These are phyloP conservation scores for Ganoderma meredithae DNA, from an alignment of 1,284 basidiomycete species.

Conservation along the genomic window DNA sequence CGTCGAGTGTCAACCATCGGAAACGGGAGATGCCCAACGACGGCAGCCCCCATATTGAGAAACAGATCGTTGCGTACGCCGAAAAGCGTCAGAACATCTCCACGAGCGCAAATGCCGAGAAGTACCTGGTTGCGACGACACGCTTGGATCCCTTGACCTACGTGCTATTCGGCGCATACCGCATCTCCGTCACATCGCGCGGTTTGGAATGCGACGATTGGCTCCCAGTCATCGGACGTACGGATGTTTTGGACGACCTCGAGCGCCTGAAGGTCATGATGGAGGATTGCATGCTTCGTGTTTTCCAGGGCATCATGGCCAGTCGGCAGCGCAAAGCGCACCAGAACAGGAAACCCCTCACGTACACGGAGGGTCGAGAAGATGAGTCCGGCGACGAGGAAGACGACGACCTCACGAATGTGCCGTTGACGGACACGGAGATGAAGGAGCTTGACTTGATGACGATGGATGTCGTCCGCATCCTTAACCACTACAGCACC, in stretches of 20 bases:
- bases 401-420: slow-evolving; percentile 49
- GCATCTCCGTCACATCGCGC: slow-evolving; percentile 69
- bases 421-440: slow-evolving; percentile 69
- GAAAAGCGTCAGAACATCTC: slow-evolving; percentile 88
- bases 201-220: slow-evolving; percentile 91
- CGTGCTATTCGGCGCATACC: slow-evolving; percentile 91
- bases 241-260: slow-evolving; percentile 84
- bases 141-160: slow-evolving; percentile 91
- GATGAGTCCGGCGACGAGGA: slow-evolving; percentile 71
- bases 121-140: slow-evolving; percentile 83
- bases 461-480: slow-evolving; percentile 76
- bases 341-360: slow-evolving; percentile 43
- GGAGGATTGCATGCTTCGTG: slow-evolving; percentile 88
- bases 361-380: slow-evolving; percentile 59
- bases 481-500: slow-evolving; percentile 71
- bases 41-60: slow-evolving; percentile 58
- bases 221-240: slow-evolving; percentile 86
- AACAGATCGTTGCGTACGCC: slow-evolving; percentile 85
- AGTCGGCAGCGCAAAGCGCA: slow-evolving; percentile 44
- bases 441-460: slow-evolving; percentile 78
- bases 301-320: slow-evolving; percentile 88
- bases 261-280: slow-evolving; percentile 85
- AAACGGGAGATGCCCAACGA: slow-evolving; percentile 62
- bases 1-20: slow-evolving; percentile 87
- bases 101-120: slow-evolving; percentile 57